A percentile compares a stretch with the other conserved stretches of the same genome.
Conservation (phyloP, 495 filamentous ascomycete genomes). For the Daldinia childiae region DNA sequence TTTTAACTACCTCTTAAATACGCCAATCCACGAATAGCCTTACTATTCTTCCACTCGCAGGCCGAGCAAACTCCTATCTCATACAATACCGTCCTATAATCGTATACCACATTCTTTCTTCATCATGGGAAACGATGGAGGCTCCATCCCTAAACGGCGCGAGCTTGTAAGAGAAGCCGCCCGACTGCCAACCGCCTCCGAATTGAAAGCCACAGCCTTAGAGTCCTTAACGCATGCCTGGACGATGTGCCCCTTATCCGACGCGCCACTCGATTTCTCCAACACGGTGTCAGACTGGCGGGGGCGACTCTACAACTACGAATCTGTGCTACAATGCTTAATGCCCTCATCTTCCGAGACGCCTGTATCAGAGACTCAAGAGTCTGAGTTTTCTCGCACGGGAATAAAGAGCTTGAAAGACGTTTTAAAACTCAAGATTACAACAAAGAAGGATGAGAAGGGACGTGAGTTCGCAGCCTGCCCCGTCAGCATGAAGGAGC, state of each 20-base stretch:
- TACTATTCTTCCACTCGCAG: background rate
- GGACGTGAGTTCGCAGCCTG: constrained; percentile 74
- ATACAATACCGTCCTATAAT: background rate
- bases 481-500: constrained; percentile 84
- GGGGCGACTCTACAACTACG: constrained; percentile 94
- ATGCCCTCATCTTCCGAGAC: constrained; percentile 69
- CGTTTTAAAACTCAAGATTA: constrained; percentile 86
- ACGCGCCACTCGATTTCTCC: constrained; percentile 72
- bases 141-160: constrained; percentile 86
- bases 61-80: background rate
- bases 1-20: background rate
- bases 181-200: constrained; percentile 79
- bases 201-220: constrained; percentile 86
- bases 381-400: constrained; percentile 70
- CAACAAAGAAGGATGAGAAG: constrained; percentile 56
- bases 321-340: constrained; percentile 83
- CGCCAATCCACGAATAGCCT: background rate
- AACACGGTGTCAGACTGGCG: constrained; percentile 82
- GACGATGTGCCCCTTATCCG: constrained; percentile 86
- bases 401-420: constrained; percentile 83
- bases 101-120: background rate
- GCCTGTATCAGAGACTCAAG: constrained; percentile 44
- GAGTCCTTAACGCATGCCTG: constrained; percentile 87
- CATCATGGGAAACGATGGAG: constrained; percentile 94
- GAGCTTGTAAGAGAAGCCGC: constrained; percentile 94